Evolutionary conservation across 2,329 filamentous ascomycete genomes (phyloP), one percentile per base, ranked within the genome.

Genomic region (Ilyonectria mors-panacis): DNA sequence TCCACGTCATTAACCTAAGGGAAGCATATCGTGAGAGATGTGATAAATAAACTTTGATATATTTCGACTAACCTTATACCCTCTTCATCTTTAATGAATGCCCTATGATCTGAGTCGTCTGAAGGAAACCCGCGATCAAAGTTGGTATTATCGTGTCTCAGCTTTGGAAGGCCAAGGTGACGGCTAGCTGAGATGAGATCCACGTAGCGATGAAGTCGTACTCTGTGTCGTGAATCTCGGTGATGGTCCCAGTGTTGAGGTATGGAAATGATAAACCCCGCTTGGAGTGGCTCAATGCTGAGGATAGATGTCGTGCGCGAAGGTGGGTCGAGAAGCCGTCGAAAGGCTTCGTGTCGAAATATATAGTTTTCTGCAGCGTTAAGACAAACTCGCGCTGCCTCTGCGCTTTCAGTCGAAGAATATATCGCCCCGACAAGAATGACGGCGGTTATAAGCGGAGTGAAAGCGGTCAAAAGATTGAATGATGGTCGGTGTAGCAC

Each of bases 241-340:
- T 44, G 35, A 33, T 28, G 53, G 19, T 59, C 57, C 57, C 57
- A 59, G 33, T 59, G 44, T 21, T 59, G 57, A 3, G 35, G 8
- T 6, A 59, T n/a, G 4, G 33, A 7, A 26, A 59, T 59, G 19
- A 59, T 17, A 23, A 59, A 42, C 8, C 42, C 44, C 10, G 57
- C 57, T 30, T 59, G 57, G 7, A 59, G 30, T 7, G 57, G 57
- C 4, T 30, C 45, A 13, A 59, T 51, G 6, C n/a, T 12, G 1
- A 3, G 15, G 28, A n/a, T 33, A 37, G 17, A 12, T 10, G 4
- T 54, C 8, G 7, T 21, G n/a, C 28, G 19, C 4, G 28, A 54
- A 21, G 17, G 15, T 1, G 44, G 57, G n/a, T 51, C 19, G 8
- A 42, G 10, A 6, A 51, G 33, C 15, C 37, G 57, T 51, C 15